Evolutionary conservation across 2,329 filamentous ascomycete genomes (phyloP).

Genomic region (Botryotinia convoluta): DNA sequence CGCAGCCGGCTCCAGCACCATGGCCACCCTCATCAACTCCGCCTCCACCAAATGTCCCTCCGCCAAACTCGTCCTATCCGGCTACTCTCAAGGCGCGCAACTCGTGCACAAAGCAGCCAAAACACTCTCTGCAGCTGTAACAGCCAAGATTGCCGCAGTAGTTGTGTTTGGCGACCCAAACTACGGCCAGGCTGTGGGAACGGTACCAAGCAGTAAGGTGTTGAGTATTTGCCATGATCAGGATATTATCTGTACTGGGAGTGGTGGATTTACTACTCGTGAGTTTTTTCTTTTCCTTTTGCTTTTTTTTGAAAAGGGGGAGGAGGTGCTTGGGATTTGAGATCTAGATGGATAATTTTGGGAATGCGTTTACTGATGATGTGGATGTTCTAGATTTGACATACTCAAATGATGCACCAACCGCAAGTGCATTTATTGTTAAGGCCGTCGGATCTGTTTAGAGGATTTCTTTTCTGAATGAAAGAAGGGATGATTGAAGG

Average conservation of each 20-base stretch:
- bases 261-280: slow-evolving; percentile 5
- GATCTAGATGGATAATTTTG: neutral
- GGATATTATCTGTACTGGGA: slow-evolving; percentile 5
- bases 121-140: slow-evolving; percentile 33
- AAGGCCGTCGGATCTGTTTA: slow-evolving; percentile 8
- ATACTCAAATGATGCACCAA: slow-evolving; percentile 41
- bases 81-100: slow-evolving; percentile 45
- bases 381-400: slow-evolving; percentile 42
- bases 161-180: slow-evolving; percentile 46
- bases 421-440: slow-evolving; percentile 41
- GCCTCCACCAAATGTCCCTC: slow-evolving; percentile 40
- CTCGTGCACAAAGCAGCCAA: slow-evolving; percentile 44
- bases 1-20: slow-evolving; percentile 2
- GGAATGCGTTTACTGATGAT: slow-evolving; percentile 40
- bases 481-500: neutral
- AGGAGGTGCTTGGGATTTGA: neutral
- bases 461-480: neutral
- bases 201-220: neutral
- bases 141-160: slow-evolving; percentile 40
- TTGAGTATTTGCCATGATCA: slow-evolving; percentile 21
- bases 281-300: neutral
- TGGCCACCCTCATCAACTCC: slow-evolving; percentile 37
- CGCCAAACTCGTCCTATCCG: slow-evolving; percentile 42
- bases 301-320: neutral
- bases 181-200: slow-evolving; percentile 23